Percentiles rank a stretch among this genome's conserved stretches.
These are phyloP conservation scores for Trichophaea hybrida DNA, from an alignment of 2,329 filamentous ascomycete species.

Conservation along the genomic window DNA sequence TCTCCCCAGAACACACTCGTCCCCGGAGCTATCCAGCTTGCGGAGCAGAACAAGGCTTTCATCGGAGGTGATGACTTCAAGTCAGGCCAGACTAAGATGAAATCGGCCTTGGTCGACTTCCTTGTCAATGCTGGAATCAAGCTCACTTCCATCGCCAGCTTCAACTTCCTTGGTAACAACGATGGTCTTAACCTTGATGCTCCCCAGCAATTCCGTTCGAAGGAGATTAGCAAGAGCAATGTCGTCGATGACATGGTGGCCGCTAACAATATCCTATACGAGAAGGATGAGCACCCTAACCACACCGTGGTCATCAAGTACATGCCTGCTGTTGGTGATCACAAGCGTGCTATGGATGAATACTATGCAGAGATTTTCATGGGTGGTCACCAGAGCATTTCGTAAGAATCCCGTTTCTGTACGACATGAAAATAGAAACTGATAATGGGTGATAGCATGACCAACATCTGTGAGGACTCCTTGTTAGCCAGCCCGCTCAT, in stretches of 20 bases:
- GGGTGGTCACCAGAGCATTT: slow-evolving; percentile 95
- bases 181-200: slow-evolving; percentile 95
- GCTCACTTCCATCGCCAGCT: slow-evolving; percentile 93
- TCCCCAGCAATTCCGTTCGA: slow-evolving; percentile 96
- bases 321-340: slow-evolving; percentile 96
- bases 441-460: slow-evolving; percentile 39
- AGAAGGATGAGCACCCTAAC: slow-evolving; percentile 84
- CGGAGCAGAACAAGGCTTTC: slow-evolving; percentile 73
- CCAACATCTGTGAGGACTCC: slow-evolving; percentile 98
- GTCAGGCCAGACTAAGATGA: slow-evolving; percentile 99
- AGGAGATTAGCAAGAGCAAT: slow-evolving; percentile 99
- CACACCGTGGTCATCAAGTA: slow-evolving; percentile 99
- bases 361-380: slow-evolving; percentile 99
- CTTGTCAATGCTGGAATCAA: slow-evolving; percentile 98
- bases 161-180: slow-evolving; percentile 99
- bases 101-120: slow-evolving; percentile 96
- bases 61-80: slow-evolving; percentile 99
- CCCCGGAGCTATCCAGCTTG: slow-evolving; percentile 76
- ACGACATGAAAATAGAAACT: not conserved
- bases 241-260: slow-evolving; percentile 99
- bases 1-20: slow-evolving; percentile 99
- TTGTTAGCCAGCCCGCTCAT: slow-evolving; percentile 90
- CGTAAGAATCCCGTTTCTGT: slow-evolving; percentile 35
- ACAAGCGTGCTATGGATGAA: slow-evolving; percentile 97
- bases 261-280: slow-evolving; percentile 82